Evolutionary conservation across 306 rosid genomes (phyloP).

Genomic region (Glycine tomentella): DNA sequence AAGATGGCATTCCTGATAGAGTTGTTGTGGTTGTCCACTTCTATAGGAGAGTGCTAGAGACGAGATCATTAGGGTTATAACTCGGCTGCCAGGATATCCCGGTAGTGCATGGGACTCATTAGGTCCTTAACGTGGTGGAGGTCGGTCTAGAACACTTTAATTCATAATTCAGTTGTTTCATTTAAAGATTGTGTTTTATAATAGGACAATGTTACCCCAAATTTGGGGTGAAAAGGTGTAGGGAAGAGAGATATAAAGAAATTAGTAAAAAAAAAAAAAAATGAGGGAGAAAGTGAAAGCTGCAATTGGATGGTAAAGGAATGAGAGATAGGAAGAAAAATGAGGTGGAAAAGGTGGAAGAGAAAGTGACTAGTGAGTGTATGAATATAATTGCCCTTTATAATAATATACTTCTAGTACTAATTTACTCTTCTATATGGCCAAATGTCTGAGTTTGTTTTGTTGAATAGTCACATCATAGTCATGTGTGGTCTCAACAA

Average conservation of each 20-base stretch:
- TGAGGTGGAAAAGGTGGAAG: background rate
- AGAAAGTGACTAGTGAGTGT: background rate
- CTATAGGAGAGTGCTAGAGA: background rate
- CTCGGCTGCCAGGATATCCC: too few relatives aligned
- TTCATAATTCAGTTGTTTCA: background rate
- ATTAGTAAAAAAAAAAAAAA: background rate
- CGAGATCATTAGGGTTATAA: background rate
- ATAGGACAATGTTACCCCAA: background rate
- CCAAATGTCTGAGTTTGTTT: slow-evolving; percentile 3
- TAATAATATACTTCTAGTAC: background rate
- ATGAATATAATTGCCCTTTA: background rate
- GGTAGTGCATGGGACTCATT: background rate
- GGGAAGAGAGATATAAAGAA: too few relatives aligned
- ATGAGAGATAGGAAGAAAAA: background rate
- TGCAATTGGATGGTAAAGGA: too few relatives aligned
- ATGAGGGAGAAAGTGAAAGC: background rate
- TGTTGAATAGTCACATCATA: slow-evolving; percentile 20
- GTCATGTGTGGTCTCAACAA: slow-evolving; percentile 13
- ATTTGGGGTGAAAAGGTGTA: background rate
- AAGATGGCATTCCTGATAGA: background rate
- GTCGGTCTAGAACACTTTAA: background rate
- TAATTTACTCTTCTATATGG: background rate
- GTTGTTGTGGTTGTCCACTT: background rate
- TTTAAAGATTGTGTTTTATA: background rate
- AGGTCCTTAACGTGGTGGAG: background rate